Conservation (phyloP, 371 early-diverging fungal genomes). For the Apophysomyces trapeziformis region DNA sequence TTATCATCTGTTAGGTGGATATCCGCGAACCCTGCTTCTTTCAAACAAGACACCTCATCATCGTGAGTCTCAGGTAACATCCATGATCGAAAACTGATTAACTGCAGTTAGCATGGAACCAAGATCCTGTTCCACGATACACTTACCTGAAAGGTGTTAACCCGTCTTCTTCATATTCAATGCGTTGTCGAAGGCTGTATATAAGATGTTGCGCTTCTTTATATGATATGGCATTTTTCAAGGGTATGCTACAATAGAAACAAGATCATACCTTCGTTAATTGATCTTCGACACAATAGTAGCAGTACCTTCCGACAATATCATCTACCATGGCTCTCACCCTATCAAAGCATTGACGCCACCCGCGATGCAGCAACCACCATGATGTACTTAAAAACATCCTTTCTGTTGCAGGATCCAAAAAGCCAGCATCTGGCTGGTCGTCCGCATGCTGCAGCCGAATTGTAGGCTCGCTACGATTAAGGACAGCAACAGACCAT, state of each 20-base stretch:
- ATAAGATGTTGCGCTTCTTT: conserved; percentile 33
- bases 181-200: conserved; percentile 28
- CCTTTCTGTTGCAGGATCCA: conserved; percentile 68
- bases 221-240: conserved; percentile 38
- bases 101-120: neutral
- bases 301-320: conserved; percentile 62
- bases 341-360: conserved; percentile 70
- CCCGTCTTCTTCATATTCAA: conserved; percentile 42
- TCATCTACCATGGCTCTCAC: conserved; percentile 73
- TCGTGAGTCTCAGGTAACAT: conserved; percentile 73
- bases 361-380: conserved; percentile 92
- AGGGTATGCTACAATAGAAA: conserved; percentile 26
- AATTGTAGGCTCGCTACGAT: conserved; percentile 56
- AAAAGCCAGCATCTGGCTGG: conserved; percentile 43
- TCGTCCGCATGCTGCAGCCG: conserved; percentile 41
- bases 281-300: no score
- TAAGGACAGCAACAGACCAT: conserved; percentile 76
- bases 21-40: conserved; percentile 56
- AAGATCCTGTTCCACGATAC: neutral
- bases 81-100: conserved; percentile 34
- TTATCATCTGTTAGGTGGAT: conserved; percentile 22
- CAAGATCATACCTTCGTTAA: neutral
- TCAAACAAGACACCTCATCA: conserved; percentile 65
- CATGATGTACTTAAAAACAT: conserved; percentile 88
- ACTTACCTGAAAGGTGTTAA: conserved; percentile 32